Evolutionary conservation across 257 asterid species (phyloP).

Genomic region (Solanum peruvianum): DNA sequence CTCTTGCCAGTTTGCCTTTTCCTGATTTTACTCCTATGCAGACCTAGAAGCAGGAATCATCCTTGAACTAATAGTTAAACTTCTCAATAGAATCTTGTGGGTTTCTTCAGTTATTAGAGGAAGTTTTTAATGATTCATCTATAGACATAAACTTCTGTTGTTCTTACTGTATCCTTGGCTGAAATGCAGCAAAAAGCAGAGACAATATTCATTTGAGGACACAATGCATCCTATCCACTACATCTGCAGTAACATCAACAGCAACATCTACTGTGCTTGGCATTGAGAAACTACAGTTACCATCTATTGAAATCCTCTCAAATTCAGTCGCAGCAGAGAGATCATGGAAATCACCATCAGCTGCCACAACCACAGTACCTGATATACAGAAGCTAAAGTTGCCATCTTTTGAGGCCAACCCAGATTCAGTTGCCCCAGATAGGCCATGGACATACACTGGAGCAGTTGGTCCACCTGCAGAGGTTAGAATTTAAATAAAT

Average conservation of each 20-base stretch:
- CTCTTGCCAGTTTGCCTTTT: not conserved
- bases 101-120: not conserved
- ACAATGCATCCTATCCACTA: conserved; percentile 58
- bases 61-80: not conserved
- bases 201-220: conserved; percentile 42
- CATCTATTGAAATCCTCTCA: conserved; percentile 49
- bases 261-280: conserved; percentile 49
- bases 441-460: conserved; percentile 45
- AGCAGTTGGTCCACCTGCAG: conserved; percentile 35
- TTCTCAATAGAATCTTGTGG: not conserved
- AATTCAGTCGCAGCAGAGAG: conserved; percentile 36
- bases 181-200: conserved; percentile 67
- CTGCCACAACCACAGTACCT: conserved; percentile 38
- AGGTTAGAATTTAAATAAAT: conserved; percentile 34
- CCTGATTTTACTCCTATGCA: not conserved
- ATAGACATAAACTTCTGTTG: not conserved
- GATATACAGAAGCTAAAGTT: conserved; percentile 47
- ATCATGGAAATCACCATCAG: conserved; percentile 40
- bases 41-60: not conserved
- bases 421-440: conserved; percentile 32
- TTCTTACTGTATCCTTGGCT: conserved; percentile 6
- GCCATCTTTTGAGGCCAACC: conserved; percentile 42
- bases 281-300: conserved; percentile 49
- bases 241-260: conserved; percentile 37
- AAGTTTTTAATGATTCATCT: not conserved